Base-by-base conservation (phyloP, 257 asterid genomes). In the Asclepias syriaca region DNA sequence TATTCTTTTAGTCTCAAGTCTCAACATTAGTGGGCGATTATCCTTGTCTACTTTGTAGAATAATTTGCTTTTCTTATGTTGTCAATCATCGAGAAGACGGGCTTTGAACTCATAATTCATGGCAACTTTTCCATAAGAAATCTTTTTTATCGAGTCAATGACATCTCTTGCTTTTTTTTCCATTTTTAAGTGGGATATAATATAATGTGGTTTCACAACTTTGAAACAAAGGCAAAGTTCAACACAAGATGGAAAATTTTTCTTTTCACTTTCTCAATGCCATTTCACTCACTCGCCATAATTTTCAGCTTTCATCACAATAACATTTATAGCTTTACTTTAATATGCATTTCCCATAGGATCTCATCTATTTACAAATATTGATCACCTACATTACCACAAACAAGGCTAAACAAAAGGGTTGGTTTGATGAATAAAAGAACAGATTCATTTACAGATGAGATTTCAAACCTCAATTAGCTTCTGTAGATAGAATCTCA, bases 401-500 rank as follows among this genome's bases (percentile, higher is more conserved):
- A 71, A 55, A 69, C 56, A 24, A 37, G 54, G 54, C 64, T 13
- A 53, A 40, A 59, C 46, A 43, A 43, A 53, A n/a, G 49, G 54
- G 11, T 22, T 22, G 51, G 9, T 8, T 46, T 66, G 39, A 22
- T 49, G 63, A 75, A 66, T 13, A 37, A 77, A 71, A 72, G 27
- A 66, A 66, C 34, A 37, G 68, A 32, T 74, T 63, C 37, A 67
- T 60, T 56, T 37, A 60, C 79, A 65, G 37, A 43, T 43, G 48
- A 77, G 56, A 50, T 69, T 37, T 66, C 51, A 58, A 7, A 27
- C 50, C 45, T 69, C 66, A 86, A 69, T 74, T 72, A 5, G 74
- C 85, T 45, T 80, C 89, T n/a, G 83, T 68, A 1, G 95, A 83
- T 66, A 78, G 54, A 70, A 90, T 88, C 84, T 93, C 97, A 18